Evolutionary conservation across 2,329 filamentous ascomycete genomes (phyloP), one percentile per base, ranked within the genome.

Genomic region (Thelonectria blattea): DNA sequence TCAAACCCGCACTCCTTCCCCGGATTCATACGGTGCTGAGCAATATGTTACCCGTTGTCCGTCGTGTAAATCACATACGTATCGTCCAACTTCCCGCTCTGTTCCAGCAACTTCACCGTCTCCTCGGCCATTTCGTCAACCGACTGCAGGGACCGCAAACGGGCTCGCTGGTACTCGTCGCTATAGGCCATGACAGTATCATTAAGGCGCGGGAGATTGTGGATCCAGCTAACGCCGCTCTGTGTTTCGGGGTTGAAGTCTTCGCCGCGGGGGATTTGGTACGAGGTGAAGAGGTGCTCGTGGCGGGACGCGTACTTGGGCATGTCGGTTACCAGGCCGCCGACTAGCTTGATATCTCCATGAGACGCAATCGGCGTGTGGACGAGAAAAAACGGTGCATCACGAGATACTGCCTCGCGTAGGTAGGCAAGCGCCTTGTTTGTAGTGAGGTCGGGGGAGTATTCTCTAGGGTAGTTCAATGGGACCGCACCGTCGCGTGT

Each of bases 211-310:
- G 75, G 73, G 12, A 81, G 74, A 10, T 73, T 61, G 4, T 68
- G 68, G 34, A 83, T 68, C 80, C 81, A 84, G 32, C 74, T 78
- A 12, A 75, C 80, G 11, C 79, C 78, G 3, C 74, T 74, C 1
- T 76, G 65, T 10, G 65, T 56, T 18, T 69, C 67, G 0, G 88
- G 87, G 69, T 91, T 91, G 76, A 91, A 91, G 68, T 88, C 83
- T 0, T 79, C 75, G 1, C 81, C 86, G n/a, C 89, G 76, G 0
- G 89, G 89, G 1, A 91, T 83, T 22, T 79, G 81, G 8, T 79
- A 83, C 58, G 84, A 80, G 10, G 78, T 66, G 68, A 91, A 91
- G 0, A 91, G 77, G 66, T 87, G 75, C 18, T 80, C 78, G 66
- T 91, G 88, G 15, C 87, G 78, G 52, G 83, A 75, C 0, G 86